Evolutionary conservation across 495 filamentous ascomycete species (phyloP), one percentile per base, ranked within the genome.

Genomic region (Penicillium roqueforti): DNA sequence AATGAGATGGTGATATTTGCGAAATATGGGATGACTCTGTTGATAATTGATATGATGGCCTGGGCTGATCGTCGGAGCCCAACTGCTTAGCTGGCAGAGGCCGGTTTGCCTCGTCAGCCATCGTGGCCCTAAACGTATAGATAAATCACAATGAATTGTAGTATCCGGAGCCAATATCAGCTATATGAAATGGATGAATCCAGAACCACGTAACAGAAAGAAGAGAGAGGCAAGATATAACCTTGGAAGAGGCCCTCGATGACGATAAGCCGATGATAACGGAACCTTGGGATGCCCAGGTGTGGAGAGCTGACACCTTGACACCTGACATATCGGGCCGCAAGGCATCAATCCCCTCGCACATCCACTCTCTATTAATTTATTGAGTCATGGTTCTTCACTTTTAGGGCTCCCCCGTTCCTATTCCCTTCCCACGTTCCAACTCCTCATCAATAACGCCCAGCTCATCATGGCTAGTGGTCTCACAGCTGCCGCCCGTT

Each of bases 401-500:
- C 14, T 8, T 18, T 47, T 23, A 47, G 22, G 44, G n/a, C 19
- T 44, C 25, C 40, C 40, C 28, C 9, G 11, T 11, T 11, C 14
- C 31, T 6, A 18, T 36, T 34, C 39, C 26, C 40, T 42, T 47
- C 23, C 38, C 18, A 52, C 37, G 26, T 32, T 37, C 47, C 42
- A 47, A 41, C 37, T 53, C 32, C 14, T 16, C 26, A 36, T 5
- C 26, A 31, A 36, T 36, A 43, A 40, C 48, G 31, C 46, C 23
- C 38, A 55, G 50, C 47, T 53, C 47, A 72, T 50, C 60, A 69
- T 73, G 68, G 58, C 59, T 62, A 72, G 66, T 55, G 54, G 63
- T 62, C 55, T 72, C 39, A 87, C 67, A 83, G 76, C 61, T 84
- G 78, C 42, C 71, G 71, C 50, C 82, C 86, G 66, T 81, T 60